phyloP scores from a whole-genome alignment of 2,329 filamentous ascomycete genomes.

The Neocucurbitaria cava region DNA sequence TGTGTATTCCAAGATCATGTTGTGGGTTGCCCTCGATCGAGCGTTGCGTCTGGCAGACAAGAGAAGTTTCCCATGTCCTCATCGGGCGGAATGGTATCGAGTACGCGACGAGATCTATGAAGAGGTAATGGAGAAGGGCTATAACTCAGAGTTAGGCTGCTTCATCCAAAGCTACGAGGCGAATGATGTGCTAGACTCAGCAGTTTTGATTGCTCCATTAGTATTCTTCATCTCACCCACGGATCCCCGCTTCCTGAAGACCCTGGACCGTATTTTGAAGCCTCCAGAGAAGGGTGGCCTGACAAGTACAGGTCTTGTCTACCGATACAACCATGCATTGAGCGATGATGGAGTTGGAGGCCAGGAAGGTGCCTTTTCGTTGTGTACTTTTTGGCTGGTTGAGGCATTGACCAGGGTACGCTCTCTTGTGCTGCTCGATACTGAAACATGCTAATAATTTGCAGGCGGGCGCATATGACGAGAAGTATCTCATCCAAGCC shows the following conservation, averaged over 20 bases:
- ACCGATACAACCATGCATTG: conserved; percentile 73
- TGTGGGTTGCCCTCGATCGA: conserved; percentile 82
- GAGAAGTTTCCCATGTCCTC: conserved; percentile 76
- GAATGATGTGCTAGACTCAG: conserved; percentile 73
- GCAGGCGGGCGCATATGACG: conserved; percentile 60
- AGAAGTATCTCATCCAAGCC: conserved; percentile 66
- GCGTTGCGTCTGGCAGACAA: conserved; percentile 77
- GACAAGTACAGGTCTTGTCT: conserved; percentile 77
- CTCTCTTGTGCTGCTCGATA: conserved; percentile 42
- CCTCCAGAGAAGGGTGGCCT: conserved; percentile 77
- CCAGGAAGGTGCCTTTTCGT: conserved; percentile 76
- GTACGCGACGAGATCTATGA: conserved; percentile 74
- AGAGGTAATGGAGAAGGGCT: conserved; percentile 79
- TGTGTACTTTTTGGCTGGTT: conserved; percentile 85
- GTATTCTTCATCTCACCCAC: conserved; percentile 83
- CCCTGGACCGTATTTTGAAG: conserved; percentile 73
- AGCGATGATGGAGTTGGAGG: conserved; percentile 77
- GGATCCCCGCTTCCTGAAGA: conserved; percentile 76
- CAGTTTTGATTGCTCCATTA: conserved; percentile 76
- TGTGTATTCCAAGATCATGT: conserved; percentile 81
- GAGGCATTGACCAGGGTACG: conserved; percentile 75
- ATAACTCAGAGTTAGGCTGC: conserved; percentile 71
- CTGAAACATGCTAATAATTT: conserved; percentile 9
- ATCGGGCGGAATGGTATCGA: conserved; percentile 69
- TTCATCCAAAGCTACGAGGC: conserved; percentile 81